Conservation (phyloP, 2,329 filamentous ascomycete genomes). For the Aspergillus alliaceus region DNA sequence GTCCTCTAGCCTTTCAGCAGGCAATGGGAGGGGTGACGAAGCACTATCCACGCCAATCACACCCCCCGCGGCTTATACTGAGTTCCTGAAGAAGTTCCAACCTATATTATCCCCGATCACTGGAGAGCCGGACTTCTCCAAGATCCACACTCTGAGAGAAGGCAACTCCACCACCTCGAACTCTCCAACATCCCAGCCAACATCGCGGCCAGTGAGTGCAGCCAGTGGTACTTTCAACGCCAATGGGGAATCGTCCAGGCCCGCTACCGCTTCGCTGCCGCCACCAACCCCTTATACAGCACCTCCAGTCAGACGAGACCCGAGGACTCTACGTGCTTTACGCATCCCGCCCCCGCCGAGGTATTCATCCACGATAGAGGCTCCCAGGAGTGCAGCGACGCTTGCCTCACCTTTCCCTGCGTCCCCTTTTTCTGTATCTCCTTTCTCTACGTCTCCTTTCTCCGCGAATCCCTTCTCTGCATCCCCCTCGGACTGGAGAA, state of each 20-base stretch:
- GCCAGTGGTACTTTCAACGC: slow-evolving; percentile 49
- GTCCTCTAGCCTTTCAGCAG: slow-evolving; percentile 57
- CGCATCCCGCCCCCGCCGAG: slow-evolving; percentile 76
- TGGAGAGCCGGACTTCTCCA: slow-evolving; percentile 55
- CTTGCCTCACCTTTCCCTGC: slow-evolving; percentile 21
- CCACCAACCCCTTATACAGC: slow-evolving; percentile 62
- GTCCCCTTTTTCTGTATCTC: not conserved
- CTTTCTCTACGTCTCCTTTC: slow-evolving; percentile 48
- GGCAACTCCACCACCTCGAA: slow-evolving; percentile 15
- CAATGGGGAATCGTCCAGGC: slow-evolving; percentile 53
- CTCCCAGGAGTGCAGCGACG: slow-evolving; percentile 64
- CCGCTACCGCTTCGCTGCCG: slow-evolving; percentile 60
- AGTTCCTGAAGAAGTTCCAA: slow-evolving; percentile 84
- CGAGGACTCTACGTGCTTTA: slow-evolving; percentile 59
- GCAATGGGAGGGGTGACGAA: slow-evolving; percentile 54
- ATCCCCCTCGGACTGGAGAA: slow-evolving; percentile 72
- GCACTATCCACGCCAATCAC: slow-evolving; percentile 80
- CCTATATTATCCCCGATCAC: slow-evolving; percentile 66
- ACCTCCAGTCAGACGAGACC: slow-evolving; percentile 58
- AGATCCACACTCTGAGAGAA: slow-evolving; percentile 22
- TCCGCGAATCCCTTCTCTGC: not conserved
- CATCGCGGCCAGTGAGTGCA: slow-evolving; percentile 42
- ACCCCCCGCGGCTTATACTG: slow-evolving; percentile 83
- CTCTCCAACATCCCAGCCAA: slow-evolving; percentile 37
- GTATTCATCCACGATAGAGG: slow-evolving; percentile 65